phyloP scores from a whole-genome alignment of 495 filamentous ascomycete species.

The Rhizodiscina lignyota region DNA sequence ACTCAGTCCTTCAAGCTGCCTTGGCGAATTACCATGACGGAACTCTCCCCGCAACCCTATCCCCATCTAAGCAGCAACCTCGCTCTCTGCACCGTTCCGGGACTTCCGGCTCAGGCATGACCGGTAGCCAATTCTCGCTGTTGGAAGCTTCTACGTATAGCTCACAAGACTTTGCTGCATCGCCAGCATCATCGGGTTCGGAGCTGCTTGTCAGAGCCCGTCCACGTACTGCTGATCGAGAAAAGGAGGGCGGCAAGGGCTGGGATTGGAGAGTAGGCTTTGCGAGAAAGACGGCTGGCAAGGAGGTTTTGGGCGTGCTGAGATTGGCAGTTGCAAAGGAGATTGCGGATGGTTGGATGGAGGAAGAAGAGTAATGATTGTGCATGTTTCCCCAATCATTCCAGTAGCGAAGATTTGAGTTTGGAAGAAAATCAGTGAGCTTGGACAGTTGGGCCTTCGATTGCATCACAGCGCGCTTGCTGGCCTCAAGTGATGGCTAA shows the following conservation, averaged over 20 bases:
- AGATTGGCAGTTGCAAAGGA: constrained; percentile 59
- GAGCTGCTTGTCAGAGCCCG: constrained; percentile 33
- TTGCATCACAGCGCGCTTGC: no score
- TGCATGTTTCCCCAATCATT: neutral
- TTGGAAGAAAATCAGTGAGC: no score
- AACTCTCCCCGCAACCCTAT: neutral
- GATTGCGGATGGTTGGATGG: constrained; percentile 43
- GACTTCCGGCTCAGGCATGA: constrained; percentile 34
- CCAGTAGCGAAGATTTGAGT: no score
- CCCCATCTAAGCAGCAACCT: constrained; percentile 22
- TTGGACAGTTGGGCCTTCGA: no score
- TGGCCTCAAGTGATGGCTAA: no score
- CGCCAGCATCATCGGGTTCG: constrained; percentile 33
- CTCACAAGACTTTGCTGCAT: constrained; percentile 36
- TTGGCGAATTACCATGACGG: constrained; percentile 21
- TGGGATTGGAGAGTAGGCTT: constrained; percentile 78
- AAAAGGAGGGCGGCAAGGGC: constrained; percentile 32
- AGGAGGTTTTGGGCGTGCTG: constrained; percentile 54
- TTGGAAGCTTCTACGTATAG: constrained; percentile 57
- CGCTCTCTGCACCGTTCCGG: constrained; percentile 49
- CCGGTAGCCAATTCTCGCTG: constrained; percentile 42
- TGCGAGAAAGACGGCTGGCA: constrained; percentile 34
- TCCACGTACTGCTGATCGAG: constrained; percentile 23
- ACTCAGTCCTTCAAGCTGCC: constrained; percentile 50
- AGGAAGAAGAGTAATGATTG: constrained; percentile 27